These are phyloP conservation scores for Chlorella sp. DNA, from an alignment of 139 green algal genomes.

Conservation along the genomic window DNA sequence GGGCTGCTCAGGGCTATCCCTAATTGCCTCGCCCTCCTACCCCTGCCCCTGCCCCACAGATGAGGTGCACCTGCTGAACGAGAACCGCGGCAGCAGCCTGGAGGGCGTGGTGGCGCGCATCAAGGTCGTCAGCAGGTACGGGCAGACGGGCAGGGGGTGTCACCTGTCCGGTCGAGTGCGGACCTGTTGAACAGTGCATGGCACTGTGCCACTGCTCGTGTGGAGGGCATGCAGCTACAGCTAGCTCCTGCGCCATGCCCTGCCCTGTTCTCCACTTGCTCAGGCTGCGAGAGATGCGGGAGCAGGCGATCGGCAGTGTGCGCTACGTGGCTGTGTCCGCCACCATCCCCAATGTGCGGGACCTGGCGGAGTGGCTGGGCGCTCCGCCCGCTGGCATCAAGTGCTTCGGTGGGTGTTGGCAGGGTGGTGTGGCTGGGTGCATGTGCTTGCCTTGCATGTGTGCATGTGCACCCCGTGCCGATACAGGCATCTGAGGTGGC, in stretches of 20 bases:
- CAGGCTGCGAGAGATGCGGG: slow-evolving; percentile 36
- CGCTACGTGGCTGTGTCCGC: slow-evolving; percentile 83
- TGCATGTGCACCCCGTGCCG: too few relatives aligned
- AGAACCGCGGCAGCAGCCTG: slow-evolving; percentile 78
- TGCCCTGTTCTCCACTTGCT: background rate
- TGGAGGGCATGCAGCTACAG: too few relatives aligned
- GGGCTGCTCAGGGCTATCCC: too few relatives aligned
- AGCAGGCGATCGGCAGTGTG: slow-evolving; percentile 72
- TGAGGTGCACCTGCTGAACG: slow-evolving; percentile 92
- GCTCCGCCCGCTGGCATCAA: too few relatives aligned
- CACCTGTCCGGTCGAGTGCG: background rate
- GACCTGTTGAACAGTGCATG: too few relatives aligned
- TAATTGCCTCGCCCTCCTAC: too few relatives aligned
- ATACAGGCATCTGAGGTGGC: too few relatives aligned
- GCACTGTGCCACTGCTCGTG: too few relatives aligned
- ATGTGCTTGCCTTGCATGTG: background rate
- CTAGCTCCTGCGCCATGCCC: too few relatives aligned
- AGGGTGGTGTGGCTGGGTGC: background rate
- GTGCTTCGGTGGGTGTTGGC: background rate
- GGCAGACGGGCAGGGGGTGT: background rate
- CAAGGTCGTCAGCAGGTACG: slow-evolving; percentile 67
- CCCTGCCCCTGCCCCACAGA: slow-evolving; percentile 58
- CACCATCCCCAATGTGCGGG: slow-evolving; percentile 18
- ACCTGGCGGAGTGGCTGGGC: background rate
- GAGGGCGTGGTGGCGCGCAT: slow-evolving; percentile 88